Evolutionary conservation across 1,139 yeast species (phyloP).

Genomic region (Pichia kudriavzevii): DNA sequence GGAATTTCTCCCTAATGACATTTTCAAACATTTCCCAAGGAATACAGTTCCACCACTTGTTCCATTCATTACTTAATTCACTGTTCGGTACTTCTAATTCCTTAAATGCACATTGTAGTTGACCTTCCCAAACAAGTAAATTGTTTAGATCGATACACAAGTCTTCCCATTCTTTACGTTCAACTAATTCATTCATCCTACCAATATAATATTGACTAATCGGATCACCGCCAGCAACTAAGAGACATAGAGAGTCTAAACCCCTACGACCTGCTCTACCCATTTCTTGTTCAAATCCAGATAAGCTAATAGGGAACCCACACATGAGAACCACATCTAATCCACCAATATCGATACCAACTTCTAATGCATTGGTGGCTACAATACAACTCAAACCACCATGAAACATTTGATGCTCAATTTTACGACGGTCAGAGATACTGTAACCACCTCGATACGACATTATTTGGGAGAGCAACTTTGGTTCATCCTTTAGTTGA

Average conservation of each 20-base stretch:
- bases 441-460: constrained; percentile 95
- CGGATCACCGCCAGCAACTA: constrained; percentile 80
- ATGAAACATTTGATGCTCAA: constrained; percentile 83
- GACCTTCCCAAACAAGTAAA: constrained; percentile 60
- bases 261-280: constrained; percentile 92
- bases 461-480: constrained; percentile 64
- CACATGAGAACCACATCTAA: constrained; percentile 86
- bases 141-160: constrained; percentile 47
- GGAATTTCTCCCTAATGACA: constrained; percentile 31
- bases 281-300: constrained; percentile 88
- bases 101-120: constrained; percentile 89
- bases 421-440: constrained; percentile 72
- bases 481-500: constrained; percentile 37
- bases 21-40: constrained; percentile 32
- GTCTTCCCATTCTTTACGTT: constrained; percentile 44
- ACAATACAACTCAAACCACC: constrained; percentile 80
- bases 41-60: constrained; percentile 14
- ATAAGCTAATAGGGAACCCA: constrained; percentile 83
- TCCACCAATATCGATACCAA: constrained; percentile 91
- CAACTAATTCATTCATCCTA: constrained; percentile 57
- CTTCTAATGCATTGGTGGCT: constrained; percentile 90
- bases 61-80: constrained; percentile 16
- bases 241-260: constrained; percentile 67
- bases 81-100: constrained; percentile 54
- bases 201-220: constrained; percentile 77